A percentile compares a stretch with the other conserved stretches of the same genome.
Conservation (phyloP, 805 yeast species). For the Lipomyces yamanashiensis region DNA sequence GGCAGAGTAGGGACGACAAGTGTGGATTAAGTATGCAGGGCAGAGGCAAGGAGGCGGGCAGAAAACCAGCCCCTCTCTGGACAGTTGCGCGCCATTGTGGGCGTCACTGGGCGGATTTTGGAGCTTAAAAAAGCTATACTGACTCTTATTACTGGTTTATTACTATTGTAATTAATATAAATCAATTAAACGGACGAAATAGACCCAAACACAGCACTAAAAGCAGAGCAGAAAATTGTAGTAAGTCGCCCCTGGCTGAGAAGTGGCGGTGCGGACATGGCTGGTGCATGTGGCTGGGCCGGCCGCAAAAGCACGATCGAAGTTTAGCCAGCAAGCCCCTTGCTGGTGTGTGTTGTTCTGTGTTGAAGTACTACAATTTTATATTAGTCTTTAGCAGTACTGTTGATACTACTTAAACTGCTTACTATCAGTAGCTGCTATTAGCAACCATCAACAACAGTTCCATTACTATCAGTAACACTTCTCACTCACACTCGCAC, state of each 20-base stretch:
- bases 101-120: no score
- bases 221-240: not conserved
- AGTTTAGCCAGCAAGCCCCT: not conserved
- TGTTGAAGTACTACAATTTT: no score
- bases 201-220: not conserved
- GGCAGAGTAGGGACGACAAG: not conserved
- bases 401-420: no score
- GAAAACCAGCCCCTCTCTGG: conserved; percentile 19
- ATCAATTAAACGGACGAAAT: no score
- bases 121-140: no score
- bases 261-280: conserved; percentile 6
- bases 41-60: conserved; percentile 16
- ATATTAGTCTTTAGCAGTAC: no score
- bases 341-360: not conserved
- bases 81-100: not conserved
- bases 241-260: conserved; percentile 4
- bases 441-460: no score
- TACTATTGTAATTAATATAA: no score
- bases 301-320: conserved; percentile 5
- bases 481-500: not conserved
- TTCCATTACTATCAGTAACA: not conserved
- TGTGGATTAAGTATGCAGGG: conserved; percentile 4
- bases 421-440: no score
- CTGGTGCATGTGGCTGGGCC: conserved; percentile 12
- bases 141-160: no score